Percentiles rank a stretch among this genome's conserved stretches.
phyloP scores from a whole-genome alignment of 768 basidiomycete genomes.

The Calocera viscosa region DNA sequence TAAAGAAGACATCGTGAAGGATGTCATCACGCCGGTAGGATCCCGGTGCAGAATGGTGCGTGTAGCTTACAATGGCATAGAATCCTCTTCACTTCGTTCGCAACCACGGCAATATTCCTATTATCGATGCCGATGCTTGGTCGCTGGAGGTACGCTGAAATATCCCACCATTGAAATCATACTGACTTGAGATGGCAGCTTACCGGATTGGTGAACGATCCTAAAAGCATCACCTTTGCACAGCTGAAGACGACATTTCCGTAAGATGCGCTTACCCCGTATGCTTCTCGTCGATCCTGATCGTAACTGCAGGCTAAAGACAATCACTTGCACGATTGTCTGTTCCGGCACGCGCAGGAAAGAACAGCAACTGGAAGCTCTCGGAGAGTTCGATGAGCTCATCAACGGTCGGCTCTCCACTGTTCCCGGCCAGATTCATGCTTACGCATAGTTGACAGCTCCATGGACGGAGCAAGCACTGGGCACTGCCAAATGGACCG shows the following conservation, averaged over 20 bases:
- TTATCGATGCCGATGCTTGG: slow-evolving; percentile 36
- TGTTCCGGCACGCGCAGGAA: slow-evolving; percentile 43
- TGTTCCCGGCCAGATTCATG: not conserved
- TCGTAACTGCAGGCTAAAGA: slow-evolving; percentile 28
- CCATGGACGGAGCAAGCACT: slow-evolving; percentile 26
- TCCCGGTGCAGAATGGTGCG: not conserved
- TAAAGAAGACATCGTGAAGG: slow-evolving; percentile 32
- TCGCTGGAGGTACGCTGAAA: slow-evolving; percentile 30
- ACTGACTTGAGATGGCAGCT: slow-evolving; percentile 15
- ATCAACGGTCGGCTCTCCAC: slow-evolving; percentile 32
- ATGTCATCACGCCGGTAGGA: slow-evolving; percentile 31
- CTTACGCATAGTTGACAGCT: not conserved
- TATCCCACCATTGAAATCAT: not conserved
- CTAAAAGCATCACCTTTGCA: slow-evolving; percentile 34
- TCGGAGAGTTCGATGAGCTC: slow-evolving; percentile 43
- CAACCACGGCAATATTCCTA: slow-evolving; percentile 43
- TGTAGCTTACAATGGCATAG: not conserved
- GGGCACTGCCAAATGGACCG: slow-evolving; percentile 31
- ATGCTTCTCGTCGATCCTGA: not conserved
- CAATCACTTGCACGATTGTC: slow-evolving; percentile 40
- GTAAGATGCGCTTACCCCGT: slow-evolving; percentile 24
- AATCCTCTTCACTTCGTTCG: slow-evolving; percentile 30
- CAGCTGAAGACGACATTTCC: slow-evolving; percentile 42
- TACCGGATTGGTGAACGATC: slow-evolving; percentile 38
- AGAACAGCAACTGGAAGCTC: slow-evolving; percentile 41